Evolutionary conservation across 768 basidiomycete genomes (phyloP), one percentile per base, ranked within the genome.

Genomic region (Dioszegia crocea): DNA sequence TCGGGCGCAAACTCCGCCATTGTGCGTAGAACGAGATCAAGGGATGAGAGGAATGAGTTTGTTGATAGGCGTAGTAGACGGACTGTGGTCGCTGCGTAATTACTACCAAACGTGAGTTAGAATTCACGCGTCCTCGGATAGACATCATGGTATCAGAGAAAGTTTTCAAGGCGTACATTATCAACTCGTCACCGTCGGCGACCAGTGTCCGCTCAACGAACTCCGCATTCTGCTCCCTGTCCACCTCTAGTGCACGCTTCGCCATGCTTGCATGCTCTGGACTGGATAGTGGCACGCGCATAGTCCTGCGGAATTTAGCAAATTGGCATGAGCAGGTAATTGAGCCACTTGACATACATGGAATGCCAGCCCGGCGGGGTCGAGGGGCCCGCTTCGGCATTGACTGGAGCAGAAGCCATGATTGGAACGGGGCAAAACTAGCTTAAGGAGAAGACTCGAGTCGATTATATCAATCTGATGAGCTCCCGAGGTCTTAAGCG

Each of bases 41-140:
- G 82, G 67, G 91, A 92, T 72, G 94, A 91, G 46, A 96, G 81
- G 77, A 89, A 93, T 14, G 85, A 86, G 66, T 96, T 96, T 48
- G 88, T 81, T 0, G 87, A 84, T 47, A 96, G 80, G 56, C 92
- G 84, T 2, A 89, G 86, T n/a, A 94, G 79, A 33, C 92, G 85
- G 59, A 93, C 80, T 0, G 91, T 96, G 54, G 89, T 64, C 2
- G 71, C 66, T n/a, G 47, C 19, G 64, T 72, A 78, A 0, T 88
- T 89, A 23, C 81, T 82, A 76, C 88, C 88, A 14, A 81, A 19
- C n/a, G n/a, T n/a, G n/a, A n/a, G n/a, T n/a, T n/a, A n/a, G n/a
- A n/a, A n/a, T n/a, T n/a, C n/a, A n/a, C n/a, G n/a, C n/a, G n/a
- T n/a, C n/a, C n/a, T n/a, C n/a, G n/a, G n/a, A n/a, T n/a, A n/a